These are phyloP conservation scores for Aaosphaeria pasadenensis DNA, from an alignment of 2,329 filamentous ascomycete genomes.

Conservation along the genomic window DNA sequence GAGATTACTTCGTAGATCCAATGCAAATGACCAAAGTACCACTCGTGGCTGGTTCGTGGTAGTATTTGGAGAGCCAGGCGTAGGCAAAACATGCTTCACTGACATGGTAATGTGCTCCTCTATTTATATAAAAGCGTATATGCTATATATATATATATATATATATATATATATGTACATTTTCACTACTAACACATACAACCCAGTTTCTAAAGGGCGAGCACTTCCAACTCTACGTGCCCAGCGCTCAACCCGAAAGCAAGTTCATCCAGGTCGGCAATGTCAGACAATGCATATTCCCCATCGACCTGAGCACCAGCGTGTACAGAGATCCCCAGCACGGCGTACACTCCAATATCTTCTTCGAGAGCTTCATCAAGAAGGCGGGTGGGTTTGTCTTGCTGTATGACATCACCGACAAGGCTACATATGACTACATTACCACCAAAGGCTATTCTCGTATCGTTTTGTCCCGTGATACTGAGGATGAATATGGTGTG, in stretches of 20 bases:
- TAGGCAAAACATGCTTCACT: slow-evolving; percentile 25
- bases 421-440: slow-evolving; percentile 17
- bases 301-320: slow-evolving; percentile 1
- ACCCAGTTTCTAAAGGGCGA: not conserved
- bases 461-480: slow-evolving; percentile 4
- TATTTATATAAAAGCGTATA: not conserved
- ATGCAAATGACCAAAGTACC: too few species aligned
- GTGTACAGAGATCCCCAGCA: not conserved
- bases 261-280: not conserved
- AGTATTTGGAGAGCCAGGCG: slow-evolving; percentile 18
- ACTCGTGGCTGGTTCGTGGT: slow-evolving; percentile 3
- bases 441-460: slow-evolving; percentile 15
- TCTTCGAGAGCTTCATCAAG: slow-evolving; percentile 7
- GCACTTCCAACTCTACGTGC: not conserved
- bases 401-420: slow-evolving; percentile 25
- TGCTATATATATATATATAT: not conserved
- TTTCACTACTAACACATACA: not conserved
- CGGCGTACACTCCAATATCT: not conserved
- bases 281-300: not conserved
- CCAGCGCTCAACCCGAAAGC: not conserved
- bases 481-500: not conserved
- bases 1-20: too few species aligned
- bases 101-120: slow-evolving; percentile 14
- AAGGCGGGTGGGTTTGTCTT: slow-evolving; percentile 22
- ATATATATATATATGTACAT: not conserved